These are phyloP conservation scores for Inonotus obliquus DNA, from an alignment of 1,284 basidiomycete genomes.

Conservation along the genomic window DNA sequence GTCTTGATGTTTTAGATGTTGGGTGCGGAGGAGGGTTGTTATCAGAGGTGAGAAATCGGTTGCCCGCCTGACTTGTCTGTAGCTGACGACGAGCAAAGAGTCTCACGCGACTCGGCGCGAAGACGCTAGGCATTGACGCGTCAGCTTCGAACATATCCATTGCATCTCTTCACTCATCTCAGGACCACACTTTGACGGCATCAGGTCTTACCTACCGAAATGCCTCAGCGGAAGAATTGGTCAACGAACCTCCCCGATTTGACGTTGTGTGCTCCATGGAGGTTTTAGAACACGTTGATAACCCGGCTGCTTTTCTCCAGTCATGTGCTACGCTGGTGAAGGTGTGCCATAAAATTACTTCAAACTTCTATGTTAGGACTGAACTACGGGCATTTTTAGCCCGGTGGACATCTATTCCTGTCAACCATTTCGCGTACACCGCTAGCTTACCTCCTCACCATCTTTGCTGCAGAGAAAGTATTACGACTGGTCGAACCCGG, in stretches of 20 bases:
- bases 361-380: background rate
- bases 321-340: slow-evolving; percentile 83
- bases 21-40: slow-evolving; percentile 96
- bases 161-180: slow-evolving; percentile 77
- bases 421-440: slow-evolving; percentile 97
- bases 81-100: slow-evolving; percentile 45
- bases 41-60: slow-evolving; percentile 64
- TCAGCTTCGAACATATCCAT: slow-evolving; percentile 84
- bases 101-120: slow-evolving; percentile 83
- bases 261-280: slow-evolving; percentile 98
- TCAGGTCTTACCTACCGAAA: slow-evolving; percentile 64
- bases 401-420: slow-evolving; percentile 92
- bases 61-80: background rate
- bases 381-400: slow-evolving; percentile 42
- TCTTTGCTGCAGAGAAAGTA: slow-evolving; percentile 85
- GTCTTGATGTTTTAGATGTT: slow-evolving; percentile 74
- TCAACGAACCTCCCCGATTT: slow-evolving; percentile 59
- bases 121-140: slow-evolving; percentile 87
- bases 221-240: slow-evolving; percentile 72
- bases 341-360: slow-evolving; percentile 34
- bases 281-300: slow-evolving; percentile 95
- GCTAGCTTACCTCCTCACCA: slow-evolving; percentile 85
- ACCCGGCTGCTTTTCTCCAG: slow-evolving; percentile 80
- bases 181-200: slow-evolving; percentile 59
- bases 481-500: slow-evolving; percentile 82